Percentiles rank a stretch among this genome's conserved stretches.
phyloP scores from a whole-genome alignment of 192 early-diverging fungal species.

The Geranomyces variabilis region DNA sequence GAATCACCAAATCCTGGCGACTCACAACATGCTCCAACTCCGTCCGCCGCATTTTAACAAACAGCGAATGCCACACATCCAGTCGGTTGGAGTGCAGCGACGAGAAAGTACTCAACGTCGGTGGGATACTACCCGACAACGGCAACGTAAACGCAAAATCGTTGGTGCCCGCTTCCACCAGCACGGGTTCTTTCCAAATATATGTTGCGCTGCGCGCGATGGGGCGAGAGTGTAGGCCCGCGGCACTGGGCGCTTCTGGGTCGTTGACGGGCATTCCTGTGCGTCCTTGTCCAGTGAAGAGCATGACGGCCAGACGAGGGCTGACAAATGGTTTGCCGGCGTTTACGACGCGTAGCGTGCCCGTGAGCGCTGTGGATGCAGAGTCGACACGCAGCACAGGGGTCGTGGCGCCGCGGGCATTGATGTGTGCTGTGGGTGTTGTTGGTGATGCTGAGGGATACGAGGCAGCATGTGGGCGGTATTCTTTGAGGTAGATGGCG shows the following conservation, averaged over 20 bases:
- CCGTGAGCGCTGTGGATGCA: background rate
- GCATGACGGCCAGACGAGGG: constrained; percentile 17
- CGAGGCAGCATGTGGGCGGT: constrained; percentile 1
- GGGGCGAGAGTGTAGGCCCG: constrained; percentile 20
- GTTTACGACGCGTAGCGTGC: constrained; percentile 13
- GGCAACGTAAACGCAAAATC: constrained; percentile 25
- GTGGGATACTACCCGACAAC: constrained; percentile 11
- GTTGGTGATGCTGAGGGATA: constrained; percentile 16
- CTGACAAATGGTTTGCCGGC: constrained; percentile 4
- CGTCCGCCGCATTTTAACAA: constrained; percentile 22
- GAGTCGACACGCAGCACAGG: constrained; percentile 15
- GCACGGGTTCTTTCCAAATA: constrained; percentile 27
- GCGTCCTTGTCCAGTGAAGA: constrained; percentile 28
- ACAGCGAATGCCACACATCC: constrained; percentile 18
- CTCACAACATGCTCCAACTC: constrained; percentile 1
- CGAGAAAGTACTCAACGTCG: constrained; percentile 18
- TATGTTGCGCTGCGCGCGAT: constrained; percentile 26
- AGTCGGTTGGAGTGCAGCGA: constrained; percentile 4
- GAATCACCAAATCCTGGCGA: constrained; percentile 11
- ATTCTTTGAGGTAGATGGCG: constrained; percentile 11
- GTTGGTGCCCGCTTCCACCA: constrained; percentile 12
- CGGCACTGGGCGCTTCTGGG: constrained; percentile 29
- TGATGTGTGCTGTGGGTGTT: background rate
- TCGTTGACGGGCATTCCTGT: constrained; percentile 11
- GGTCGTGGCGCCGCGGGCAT: background rate